Evolutionary conservation across 495 filamentous ascomycete species (phyloP), one percentile per base, ranked within the genome.

Genomic region (Eremomyces bilateralis): DNA sequence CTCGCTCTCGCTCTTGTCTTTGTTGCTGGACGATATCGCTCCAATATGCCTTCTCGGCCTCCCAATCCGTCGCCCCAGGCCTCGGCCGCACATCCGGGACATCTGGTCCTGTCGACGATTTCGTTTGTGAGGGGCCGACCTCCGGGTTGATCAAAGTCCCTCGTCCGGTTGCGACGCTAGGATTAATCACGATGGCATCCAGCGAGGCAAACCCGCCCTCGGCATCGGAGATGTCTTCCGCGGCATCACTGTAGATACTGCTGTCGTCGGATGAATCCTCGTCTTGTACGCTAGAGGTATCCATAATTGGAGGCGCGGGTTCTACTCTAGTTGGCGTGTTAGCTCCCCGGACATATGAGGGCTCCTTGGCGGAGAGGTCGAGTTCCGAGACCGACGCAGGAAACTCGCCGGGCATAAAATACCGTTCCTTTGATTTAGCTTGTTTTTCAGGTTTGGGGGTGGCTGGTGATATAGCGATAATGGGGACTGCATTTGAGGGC

Each of bases 181-280:
- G 66, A 33, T 64, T 71, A 34, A 83, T 73, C 1, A 90, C 62
- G 29, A 91, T 73, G 19, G 83, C 83, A 54, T 91, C 69, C 30
- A 93, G 69, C 10, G 80, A 90, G 31, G 74, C 64, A 52, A 83
- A 92, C 0, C 76, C 79, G 42, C 73, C 70, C 3, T 72, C 73
- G 27, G 61, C 33, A 19, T 84, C 70, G 0, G 64, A 61, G 1
- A 77, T 54, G 35, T 81, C 76, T 47, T 92, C 83, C 28, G 73
- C 73, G 2, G 83, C 83, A 61, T 93, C 83, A 46, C 79, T 88
- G 52, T 85, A 93, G 31, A 85, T 64, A 51, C 77, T 85, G 20
- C 60, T 58, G 21, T 71, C 68, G 20, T 60, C 61, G 30, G 61
- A 61, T 4, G 52, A 41, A 13, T 36, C 27, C 1, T 38, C 20